These are phyloP conservation scores for Bothriochloa decipiens DNA, from an alignment of 176 grass and related monocot genomes.

Conservation along the genomic window DNA sequence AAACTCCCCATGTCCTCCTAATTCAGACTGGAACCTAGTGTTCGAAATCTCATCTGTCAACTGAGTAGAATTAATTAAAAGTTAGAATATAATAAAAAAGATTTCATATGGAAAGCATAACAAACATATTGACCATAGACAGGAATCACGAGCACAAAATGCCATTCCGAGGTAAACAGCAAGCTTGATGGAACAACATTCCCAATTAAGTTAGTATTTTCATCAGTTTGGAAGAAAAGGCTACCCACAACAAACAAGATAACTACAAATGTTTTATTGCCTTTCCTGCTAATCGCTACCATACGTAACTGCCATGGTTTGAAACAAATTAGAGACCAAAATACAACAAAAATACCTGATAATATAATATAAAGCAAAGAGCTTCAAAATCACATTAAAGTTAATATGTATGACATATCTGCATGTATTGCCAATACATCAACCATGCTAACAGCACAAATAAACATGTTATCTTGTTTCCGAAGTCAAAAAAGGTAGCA, in stretches of 20 bases:
- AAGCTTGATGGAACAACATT: not conserved
- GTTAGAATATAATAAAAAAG: slow-evolving; percentile 31
- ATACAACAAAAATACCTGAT: not conserved
- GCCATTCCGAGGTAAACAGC: not conserved
- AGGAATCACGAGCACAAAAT: not conserved
- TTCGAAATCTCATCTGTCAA: slow-evolving; percentile 41
- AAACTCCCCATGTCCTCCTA: slow-evolving; percentile 39
- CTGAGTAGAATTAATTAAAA: slow-evolving; percentile 54
- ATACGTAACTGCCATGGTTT: not conserved
- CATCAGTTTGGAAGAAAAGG: not conserved
- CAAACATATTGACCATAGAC: not conserved
- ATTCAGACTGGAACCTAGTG: slow-evolving; percentile 43
- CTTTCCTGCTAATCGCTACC: not conserved
- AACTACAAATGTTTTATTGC: not conserved
- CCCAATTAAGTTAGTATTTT: not conserved
- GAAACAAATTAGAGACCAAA: not conserved
- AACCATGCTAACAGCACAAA: not conserved
- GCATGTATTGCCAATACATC: not conserved
- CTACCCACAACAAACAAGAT: not conserved
- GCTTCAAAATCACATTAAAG: not conserved
- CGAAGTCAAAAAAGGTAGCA: not conserved
- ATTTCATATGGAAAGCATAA: not conserved
- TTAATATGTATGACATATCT: not conserved
- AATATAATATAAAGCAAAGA: not conserved
- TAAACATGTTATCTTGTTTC: not conserved